phyloP scores from a whole-genome alignment of 176 grass and related monocot genomes.

The Oryza officinalis region DNA sequence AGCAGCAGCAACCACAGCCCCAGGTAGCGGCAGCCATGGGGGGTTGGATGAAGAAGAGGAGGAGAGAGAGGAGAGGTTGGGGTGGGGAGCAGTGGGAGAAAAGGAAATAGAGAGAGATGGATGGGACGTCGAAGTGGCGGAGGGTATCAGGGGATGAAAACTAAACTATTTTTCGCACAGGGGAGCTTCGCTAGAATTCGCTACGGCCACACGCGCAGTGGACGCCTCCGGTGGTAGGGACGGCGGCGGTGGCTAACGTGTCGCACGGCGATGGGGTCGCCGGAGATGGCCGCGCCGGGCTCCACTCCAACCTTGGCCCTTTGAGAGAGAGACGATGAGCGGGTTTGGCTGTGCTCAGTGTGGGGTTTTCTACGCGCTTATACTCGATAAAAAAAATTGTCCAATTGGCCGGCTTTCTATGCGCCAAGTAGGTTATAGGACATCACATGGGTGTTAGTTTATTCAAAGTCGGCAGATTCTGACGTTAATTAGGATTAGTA shows the following conservation, averaged over 20 bases:
- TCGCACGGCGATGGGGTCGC: background rate
- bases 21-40: conserved; percentile 31
- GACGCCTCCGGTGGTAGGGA: background rate
- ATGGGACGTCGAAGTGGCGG: conserved; percentile 45
- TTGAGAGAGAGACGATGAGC: background rate
- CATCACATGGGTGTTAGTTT: background rate
- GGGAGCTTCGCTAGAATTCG: background rate
- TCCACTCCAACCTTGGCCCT: background rate
- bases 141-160: conserved; percentile 4
- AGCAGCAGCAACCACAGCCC: conserved; percentile 7
- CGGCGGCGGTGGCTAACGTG: background rate
- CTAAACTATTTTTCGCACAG: conserved; percentile 56
- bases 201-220: conserved; percentile 37
- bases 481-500: background rate
- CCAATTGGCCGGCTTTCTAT: background rate
- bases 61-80: too few species aligned
- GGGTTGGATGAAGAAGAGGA: conserved; percentile 12
- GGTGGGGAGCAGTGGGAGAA: conserved; percentile 37
- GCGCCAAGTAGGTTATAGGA: background rate
- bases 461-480: background rate
- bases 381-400: background rate
- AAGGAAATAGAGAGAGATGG: conserved; percentile 40
- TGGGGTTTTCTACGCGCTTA: background rate
- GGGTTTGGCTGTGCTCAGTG: background rate
- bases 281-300: background rate